Evolutionary conservation across 345 rosid species (phyloP).

Genomic region (Theobroma cacao): DNA sequence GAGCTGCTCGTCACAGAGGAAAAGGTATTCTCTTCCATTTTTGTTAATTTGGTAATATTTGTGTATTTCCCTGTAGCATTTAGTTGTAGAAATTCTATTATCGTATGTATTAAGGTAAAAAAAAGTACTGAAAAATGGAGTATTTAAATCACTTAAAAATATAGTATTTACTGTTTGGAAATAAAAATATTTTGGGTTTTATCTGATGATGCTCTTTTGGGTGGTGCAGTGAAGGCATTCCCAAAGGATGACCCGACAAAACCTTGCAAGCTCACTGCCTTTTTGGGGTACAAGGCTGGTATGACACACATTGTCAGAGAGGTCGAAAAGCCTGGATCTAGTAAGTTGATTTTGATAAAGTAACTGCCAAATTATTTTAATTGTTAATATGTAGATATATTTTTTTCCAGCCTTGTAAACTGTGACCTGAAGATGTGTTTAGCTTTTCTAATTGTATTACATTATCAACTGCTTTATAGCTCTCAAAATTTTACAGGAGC

Average conservation of each 20-base stretch:
- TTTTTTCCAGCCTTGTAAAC: neutral
- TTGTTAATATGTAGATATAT: neutral
- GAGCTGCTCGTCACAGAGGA: slow-evolving; percentile 87
- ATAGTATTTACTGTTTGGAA: neutral
- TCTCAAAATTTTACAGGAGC: neutral
- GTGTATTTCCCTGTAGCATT: neutral
- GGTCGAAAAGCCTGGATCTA: slow-evolving; percentile 87
- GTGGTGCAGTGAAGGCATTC: slow-evolving; percentile 74
- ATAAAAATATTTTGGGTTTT: neutral
- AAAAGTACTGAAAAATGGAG: neutral
- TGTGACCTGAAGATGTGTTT: too few species aligned
- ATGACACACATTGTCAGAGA: slow-evolving; percentile 94
- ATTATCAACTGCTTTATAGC: neutral
- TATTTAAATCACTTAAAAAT: neutral
- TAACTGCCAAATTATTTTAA: neutral
- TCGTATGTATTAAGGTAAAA: neutral
- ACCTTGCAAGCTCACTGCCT: slow-evolving; percentile 82
- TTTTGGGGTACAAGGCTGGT: slow-evolving; percentile 89
- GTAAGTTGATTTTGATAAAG: slow-evolving; percentile 35
- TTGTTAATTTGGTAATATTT: neutral
- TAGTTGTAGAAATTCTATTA: neutral
- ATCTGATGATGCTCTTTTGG: neutral
- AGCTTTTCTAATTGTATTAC: neutral
- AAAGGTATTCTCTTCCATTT: slow-evolving; percentile 38
- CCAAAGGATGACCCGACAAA: slow-evolving; percentile 80